phyloP scores from a whole-genome alignment of 768 basidiomycete genomes.

The Multifurca ochricompacta region DNA sequence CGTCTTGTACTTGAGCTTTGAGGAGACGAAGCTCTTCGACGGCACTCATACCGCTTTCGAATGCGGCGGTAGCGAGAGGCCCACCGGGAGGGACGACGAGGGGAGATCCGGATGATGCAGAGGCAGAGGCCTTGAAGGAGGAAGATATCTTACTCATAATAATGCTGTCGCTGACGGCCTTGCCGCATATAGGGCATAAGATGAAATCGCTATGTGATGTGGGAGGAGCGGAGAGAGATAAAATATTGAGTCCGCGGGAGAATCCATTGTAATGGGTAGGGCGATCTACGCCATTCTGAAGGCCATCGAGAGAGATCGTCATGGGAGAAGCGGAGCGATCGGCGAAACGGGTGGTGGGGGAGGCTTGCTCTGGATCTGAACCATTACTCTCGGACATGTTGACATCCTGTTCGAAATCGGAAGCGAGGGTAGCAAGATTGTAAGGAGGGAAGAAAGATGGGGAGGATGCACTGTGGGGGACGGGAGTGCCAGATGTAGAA shows the following conservation, averaged over 20 bases:
- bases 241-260: not conserved
- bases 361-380: slow-evolving; percentile 4
- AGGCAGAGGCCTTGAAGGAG: not conserved
- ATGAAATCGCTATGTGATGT: slow-evolving; percentile 17
- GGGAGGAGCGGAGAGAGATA: slow-evolving; percentile 18
- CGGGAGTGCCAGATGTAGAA: slow-evolving; percentile 13
- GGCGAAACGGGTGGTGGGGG: not conserved
- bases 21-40: slow-evolving; percentile 66
- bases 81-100: slow-evolving; percentile 37
- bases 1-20: slow-evolving; percentile 69
- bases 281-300: slow-evolving; percentile 3
- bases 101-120: slow-evolving; percentile 8
- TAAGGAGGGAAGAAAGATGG: slow-evolving; percentile 14
- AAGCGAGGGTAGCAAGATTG: not conserved
- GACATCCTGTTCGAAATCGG: slow-evolving; percentile 14
- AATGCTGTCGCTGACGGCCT: slow-evolving; percentile 12
- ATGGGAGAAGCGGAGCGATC: slow-evolving; percentile 18
- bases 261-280: slow-evolving; percentile 5
- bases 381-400: slow-evolving; percentile 12
- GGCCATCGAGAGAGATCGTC: slow-evolving; percentile 19
- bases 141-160: slow-evolving; percentile 3
- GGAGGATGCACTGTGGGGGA: slow-evolving; percentile 5
- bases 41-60: slow-evolving; percentile 50
- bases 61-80: slow-evolving; percentile 42
- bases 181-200: slow-evolving; percentile 18